A percentile compares a stretch with the other conserved stretches of the same genome.
These are phyloP conservation scores for Alternaria burnsii DNA, from an alignment of 2,329 filamentous ascomycete genomes.

Conservation along the genomic window DNA sequence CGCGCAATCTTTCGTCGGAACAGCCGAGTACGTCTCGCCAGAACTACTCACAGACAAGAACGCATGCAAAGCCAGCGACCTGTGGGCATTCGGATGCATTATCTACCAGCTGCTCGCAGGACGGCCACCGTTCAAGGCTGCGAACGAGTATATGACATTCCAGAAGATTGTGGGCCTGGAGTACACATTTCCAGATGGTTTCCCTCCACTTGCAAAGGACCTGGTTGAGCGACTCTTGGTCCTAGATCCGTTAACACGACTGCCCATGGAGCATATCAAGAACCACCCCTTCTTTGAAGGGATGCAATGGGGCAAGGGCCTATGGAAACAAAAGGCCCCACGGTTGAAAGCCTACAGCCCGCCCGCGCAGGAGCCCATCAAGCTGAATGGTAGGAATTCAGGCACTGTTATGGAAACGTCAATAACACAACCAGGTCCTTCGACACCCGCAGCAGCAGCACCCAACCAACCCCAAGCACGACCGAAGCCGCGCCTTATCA, in stretches of 20 bases:
- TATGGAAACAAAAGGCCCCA: constrained; percentile 92
- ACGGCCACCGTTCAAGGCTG: constrained; percentile 95
- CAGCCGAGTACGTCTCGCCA: constrained; percentile 96
- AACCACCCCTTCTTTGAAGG: constrained; percentile 96
- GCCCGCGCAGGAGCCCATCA: constrained; percentile 73
- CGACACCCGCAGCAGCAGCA: constrained; percentile 27
- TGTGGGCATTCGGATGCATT: constrained; percentile 99
- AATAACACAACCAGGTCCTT: constrained; percentile 40
- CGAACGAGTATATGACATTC: constrained; percentile 95
- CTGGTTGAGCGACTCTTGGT: constrained; percentile 90
- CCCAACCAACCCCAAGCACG: constrained; percentile 50
- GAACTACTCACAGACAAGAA: constrained; percentile 97
- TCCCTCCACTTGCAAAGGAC: constrained; percentile 85
- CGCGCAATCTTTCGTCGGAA: constrained; percentile 95
- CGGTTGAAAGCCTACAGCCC: constrained; percentile 85
- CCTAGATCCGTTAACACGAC: constrained; percentile 80
- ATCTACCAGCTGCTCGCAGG: constrained; percentile 95
- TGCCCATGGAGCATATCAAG: constrained; percentile 96
- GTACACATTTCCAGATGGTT: constrained; percentile 90
- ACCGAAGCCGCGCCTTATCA: constrained; percentile 78
- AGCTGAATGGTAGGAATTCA: constrained; percentile 53
- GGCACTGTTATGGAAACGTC: constrained; percentile 12
- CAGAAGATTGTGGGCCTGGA: constrained; percentile 97
- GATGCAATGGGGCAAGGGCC: constrained; percentile 78
- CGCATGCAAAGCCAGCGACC: constrained; percentile 94